A percentile compares a stretch with the other conserved stretches of the same genome.
Conservation (phyloP, 2,329 filamentous ascomycete genomes). For the Amphichorda felina region DNA sequence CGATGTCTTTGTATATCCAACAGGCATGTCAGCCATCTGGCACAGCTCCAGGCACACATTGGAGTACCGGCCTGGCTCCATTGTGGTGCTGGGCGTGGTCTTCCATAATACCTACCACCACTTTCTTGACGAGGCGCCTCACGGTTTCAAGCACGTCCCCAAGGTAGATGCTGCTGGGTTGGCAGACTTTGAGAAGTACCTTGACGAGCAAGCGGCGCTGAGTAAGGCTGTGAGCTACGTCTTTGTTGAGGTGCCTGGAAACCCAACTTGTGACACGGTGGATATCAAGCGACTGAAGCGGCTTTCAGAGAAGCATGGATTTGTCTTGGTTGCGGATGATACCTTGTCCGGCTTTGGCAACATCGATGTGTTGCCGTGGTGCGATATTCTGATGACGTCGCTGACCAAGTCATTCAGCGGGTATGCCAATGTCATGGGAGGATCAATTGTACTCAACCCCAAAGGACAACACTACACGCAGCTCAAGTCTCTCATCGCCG, state of each 20-base stretch:
- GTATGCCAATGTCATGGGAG: constrained; percentile 41
- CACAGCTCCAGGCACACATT: too few relatives aligned
- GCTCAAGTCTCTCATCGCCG: constrained; percentile 17
- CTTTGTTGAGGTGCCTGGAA: constrained; percentile 32
- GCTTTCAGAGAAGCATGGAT: constrained; percentile 27
- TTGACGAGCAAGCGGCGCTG: constrained; percentile 23
- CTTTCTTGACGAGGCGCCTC: too few relatives aligned
- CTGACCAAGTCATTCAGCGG: constrained; percentile 50
- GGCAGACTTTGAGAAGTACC: constrained; percentile 31
- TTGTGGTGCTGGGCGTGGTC: too few relatives aligned
- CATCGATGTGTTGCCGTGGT: constrained; percentile 33
- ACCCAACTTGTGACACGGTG: constrained; percentile 19
- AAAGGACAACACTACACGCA: constrained; percentile 24
- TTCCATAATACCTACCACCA: too few relatives aligned
- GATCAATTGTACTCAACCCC: constrained; percentile 36
- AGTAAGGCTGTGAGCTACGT: constrained; percentile 30
- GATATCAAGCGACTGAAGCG: constrained; percentile 20
- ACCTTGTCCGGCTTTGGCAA: constrained; percentile 35
- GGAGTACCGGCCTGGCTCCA: too few relatives aligned
- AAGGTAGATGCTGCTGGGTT: too few relatives aligned
- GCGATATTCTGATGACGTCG: constrained; percentile 37
- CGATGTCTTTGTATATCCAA: too few relatives aligned
- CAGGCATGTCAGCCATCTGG: too few relatives aligned
- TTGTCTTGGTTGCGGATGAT: constrained; percentile 35
- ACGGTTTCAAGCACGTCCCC: too few relatives aligned